phyloP scores from a whole-genome alignment of 768 basidiomycete species.

The Atractiella rhizophila region DNA sequence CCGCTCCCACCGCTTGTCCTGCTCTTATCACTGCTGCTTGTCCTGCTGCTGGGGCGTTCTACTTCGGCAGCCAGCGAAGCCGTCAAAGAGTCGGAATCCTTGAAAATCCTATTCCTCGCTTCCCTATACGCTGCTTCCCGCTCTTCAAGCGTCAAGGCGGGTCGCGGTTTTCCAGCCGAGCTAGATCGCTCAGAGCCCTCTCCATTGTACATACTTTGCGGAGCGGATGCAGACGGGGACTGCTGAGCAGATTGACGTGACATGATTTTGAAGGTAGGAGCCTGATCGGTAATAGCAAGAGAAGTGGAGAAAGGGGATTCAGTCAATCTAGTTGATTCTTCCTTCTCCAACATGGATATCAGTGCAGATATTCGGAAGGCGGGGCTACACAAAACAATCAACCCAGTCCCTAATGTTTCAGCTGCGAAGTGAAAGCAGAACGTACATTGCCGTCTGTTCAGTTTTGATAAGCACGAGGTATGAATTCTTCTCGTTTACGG shows the following conservation, averaged over 20 bases:
- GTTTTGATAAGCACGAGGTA: constrained; percentile 5
- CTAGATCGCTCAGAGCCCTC: not conserved
- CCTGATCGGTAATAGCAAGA: not conserved
- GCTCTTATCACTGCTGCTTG: not conserved
- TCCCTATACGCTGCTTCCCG: constrained; percentile 14
- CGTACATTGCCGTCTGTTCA: not conserved
- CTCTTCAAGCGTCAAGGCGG: constrained; percentile 9
- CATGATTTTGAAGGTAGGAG: constrained; percentile 9
- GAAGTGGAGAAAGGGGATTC: no score
- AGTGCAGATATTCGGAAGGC: no score
- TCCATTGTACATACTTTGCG: constrained; percentile 1
- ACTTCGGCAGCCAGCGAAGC: no score
- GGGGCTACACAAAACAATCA: not conserved
- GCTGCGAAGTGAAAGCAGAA: not conserved
- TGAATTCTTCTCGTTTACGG: constrained; percentile 24
- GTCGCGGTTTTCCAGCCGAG: not conserved
- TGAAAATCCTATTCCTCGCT: constrained; percentile 13
- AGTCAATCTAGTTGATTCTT: no score
- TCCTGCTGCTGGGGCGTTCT: no score
- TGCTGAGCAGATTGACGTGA: constrained; percentile 5
- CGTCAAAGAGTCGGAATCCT: no score
- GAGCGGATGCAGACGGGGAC: constrained; percentile 4
- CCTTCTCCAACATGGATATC: no score
- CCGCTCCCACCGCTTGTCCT: not conserved
- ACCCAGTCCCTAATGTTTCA: not conserved